Conservation (phyloP, 768 basidiomycete species). For the Auricularia cornea region DNA sequence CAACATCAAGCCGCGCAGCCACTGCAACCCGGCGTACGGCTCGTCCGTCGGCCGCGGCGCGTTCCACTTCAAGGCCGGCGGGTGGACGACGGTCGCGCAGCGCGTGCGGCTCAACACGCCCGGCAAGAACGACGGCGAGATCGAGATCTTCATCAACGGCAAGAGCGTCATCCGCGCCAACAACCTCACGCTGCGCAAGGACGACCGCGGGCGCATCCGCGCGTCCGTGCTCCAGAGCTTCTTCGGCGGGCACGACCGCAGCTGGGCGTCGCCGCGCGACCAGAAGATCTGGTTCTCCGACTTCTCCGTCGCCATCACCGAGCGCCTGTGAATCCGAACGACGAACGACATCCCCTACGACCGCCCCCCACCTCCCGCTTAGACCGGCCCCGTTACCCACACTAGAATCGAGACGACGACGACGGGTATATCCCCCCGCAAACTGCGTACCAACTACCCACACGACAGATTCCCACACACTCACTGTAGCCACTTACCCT, state of each 20-base stretch:
- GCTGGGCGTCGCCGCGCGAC: conserved; percentile 22
- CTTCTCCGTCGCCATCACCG: conserved; percentile 18
- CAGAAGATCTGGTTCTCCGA: conserved; percentile 22
- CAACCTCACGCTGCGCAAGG: conserved; percentile 7
- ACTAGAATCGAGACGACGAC: not conserved
- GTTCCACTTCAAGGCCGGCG: conserved; percentile 15
- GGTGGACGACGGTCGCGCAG: conserved; percentile 20
- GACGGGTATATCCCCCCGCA: not conserved
- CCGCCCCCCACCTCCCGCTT: not conserved
- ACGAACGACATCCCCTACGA: not conserved
- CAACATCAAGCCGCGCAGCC: conserved; percentile 39
- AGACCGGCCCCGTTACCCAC: no score
- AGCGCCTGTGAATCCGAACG: conserved; percentile 1
- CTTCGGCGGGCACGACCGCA: conserved; percentile 11
- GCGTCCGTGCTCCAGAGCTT: conserved; percentile 9
- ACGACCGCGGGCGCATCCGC: conserved; percentile 4
- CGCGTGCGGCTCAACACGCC: conserved; percentile 20
- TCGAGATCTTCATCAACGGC: conserved; percentile 20
- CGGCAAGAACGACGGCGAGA: conserved; percentile 19
- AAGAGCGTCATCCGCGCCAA: conserved; percentile 11
- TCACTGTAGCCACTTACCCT: no score
- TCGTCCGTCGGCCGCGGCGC: conserved; percentile 14
- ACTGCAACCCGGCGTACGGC: conserved; percentile 50
- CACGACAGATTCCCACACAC: no score
- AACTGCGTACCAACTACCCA: no score